phyloP scores from a whole-genome alignment of 441 rosid genomes.

The Macaranga tanarius region DNA sequence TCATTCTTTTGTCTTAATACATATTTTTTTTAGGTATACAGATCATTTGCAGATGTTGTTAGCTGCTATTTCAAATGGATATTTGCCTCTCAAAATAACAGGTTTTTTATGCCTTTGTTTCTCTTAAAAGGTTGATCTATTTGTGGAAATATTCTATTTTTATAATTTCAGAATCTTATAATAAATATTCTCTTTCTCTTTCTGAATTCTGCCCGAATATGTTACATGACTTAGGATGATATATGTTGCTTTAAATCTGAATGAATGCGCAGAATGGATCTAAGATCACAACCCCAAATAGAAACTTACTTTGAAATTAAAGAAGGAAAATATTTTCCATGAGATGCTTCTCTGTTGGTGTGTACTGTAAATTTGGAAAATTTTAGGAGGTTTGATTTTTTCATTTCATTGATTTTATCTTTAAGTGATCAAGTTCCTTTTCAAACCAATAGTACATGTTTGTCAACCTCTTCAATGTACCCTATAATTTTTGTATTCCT shows the following conservation, averaged over 20 bases:
- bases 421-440: conserved; percentile 27
- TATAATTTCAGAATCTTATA: neutral
- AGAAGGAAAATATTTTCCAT: neutral
- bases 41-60: conserved; percentile 86
- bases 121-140: conserved; percentile 73
- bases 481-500: conserved; percentile 17
- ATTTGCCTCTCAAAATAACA: conserved; percentile 57
- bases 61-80: conserved; percentile 96
- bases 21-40: conserved; percentile 91
- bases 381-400: conserved; percentile 21
- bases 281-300: neutral
- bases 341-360: conserved; percentile 25
- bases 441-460: conserved; percentile 34
- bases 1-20: too few relatives aligned
- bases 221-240: neutral
- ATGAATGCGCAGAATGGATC: neutral
- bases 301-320: neutral
- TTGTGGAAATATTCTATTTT: too few relatives aligned
- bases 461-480: conserved; percentile 28
- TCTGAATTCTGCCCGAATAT: neutral
- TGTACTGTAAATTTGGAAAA: conserved; percentile 25
- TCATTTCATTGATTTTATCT: neutral
- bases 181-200: conserved; percentile 16
- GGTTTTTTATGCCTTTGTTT: conserved; percentile 23
- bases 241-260: conserved; percentile 10